Evolutionary conservation across 1,139 yeast species (phyloP), one percentile per base, ranked within the genome.

Genomic region (Suhomyces ambrosiae): DNA sequence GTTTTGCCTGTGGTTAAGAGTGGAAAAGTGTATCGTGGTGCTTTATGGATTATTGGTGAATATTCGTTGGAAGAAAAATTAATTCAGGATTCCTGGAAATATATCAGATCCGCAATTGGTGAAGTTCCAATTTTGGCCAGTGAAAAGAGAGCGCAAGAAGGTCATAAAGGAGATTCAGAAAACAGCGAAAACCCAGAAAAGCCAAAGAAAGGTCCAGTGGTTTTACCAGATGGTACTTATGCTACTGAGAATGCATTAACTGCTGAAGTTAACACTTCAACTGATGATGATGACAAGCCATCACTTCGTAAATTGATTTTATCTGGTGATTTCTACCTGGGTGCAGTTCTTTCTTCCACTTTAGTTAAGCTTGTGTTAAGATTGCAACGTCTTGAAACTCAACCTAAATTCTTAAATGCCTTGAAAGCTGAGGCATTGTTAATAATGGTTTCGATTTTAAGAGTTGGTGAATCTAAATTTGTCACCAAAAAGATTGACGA

Each of bases 211-310:
- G 88, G 87, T 35, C 96, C 97, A 22, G 82, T 85, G 45, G 84
- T 94, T 40, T 76, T 92, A 47, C 96, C 98, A 14, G 99, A 94
- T 65, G 99, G 99, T 51, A 94, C 99, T 1, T 94, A 94, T 65
- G 98, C 98, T 21, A 86, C 97, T 22, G 98, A 94, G 63, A 83
- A 82, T 52, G 97, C 97, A 0, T 73, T 88, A 42, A 80, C 86
- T 4, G 67, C 76, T 10, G 72, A 70, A 33, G 54, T 56, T 3
- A 48, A 56, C 5, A 14, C 22, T 6, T 14, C 26, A 13, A 9
- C 30, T 9, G 60, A 59, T 9, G 44, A 54, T n/a, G 66, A 62
- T 12, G 61, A 71, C 26, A 76, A 73, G 49, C 89, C 94, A 25
- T 88, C 95, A 36, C 68, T 94, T 50, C 85, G 98, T 58, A 79